Evolutionary conservation across 495 filamentous ascomycete genomes (phyloP).

Genomic region (Neurospora intermedia): DNA sequence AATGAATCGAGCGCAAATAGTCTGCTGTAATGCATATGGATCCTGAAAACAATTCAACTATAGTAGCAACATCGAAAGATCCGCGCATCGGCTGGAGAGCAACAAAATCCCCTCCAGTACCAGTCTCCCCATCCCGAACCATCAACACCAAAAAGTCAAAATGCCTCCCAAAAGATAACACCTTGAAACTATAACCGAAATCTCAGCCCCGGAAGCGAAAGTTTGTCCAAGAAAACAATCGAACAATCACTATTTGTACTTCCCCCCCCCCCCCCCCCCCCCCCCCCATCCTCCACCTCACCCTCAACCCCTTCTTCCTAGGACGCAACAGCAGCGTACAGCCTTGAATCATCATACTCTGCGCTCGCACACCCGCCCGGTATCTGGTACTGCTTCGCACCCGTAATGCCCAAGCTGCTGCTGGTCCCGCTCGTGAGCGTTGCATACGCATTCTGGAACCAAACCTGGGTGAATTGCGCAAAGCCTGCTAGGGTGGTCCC

Average conservation of each 20-base stretch:
- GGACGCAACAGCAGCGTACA: background rate
- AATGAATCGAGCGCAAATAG: background rate
- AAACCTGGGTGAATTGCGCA: constrained; percentile 17
- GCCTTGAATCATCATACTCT: constrained; percentile 11
- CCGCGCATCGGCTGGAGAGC: background rate
- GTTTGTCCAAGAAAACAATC: background rate
- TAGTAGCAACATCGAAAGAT: background rate
- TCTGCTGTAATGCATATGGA: background rate
- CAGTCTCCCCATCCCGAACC: background rate
- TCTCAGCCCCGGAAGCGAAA: background rate
- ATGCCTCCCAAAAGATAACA: background rate
- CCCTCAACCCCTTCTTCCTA: background rate
- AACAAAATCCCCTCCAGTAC: background rate
- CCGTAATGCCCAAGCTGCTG: constrained; percentile 10
- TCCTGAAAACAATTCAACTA: background rate
- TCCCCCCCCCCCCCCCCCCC: background rate
- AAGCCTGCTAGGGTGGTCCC: constrained; percentile 13
- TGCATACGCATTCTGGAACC: constrained; percentile 19
- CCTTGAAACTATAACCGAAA: background rate
- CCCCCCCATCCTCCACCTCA: background rate
- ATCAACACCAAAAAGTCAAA: background rate
- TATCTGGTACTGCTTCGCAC: constrained; percentile 21
- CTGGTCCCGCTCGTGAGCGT: background rate
- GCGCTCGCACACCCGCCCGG: constrained; percentile 4
- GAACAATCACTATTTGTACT: background rate